phyloP scores from a whole-genome alignment of 768 basidiomycete genomes.

The Gloeostereum incarnatum region DNA sequence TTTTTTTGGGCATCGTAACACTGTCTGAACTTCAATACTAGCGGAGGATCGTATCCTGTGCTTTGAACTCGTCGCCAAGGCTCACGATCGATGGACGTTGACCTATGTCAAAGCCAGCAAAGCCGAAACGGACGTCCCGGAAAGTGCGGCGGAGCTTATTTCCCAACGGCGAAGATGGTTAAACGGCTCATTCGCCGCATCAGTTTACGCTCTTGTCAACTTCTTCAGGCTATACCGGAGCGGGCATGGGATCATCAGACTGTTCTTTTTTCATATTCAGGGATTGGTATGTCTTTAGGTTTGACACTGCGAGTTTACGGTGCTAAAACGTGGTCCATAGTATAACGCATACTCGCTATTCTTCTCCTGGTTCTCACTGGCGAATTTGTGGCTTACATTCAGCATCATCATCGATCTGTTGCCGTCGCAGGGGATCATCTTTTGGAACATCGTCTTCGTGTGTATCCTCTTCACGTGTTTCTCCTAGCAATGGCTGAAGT shows the following conservation, averaged over 20 bases:
- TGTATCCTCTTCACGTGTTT: neutral
- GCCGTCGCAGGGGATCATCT: conserved; percentile 22
- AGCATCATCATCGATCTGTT: conserved; percentile 62
- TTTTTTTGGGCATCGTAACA: neutral
- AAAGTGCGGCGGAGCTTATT: conserved; percentile 63
- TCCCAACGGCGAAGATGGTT: conserved; percentile 72
- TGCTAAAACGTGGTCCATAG: conserved; percentile 16
- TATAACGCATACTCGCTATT: conserved; percentile 54
- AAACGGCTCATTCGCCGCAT: conserved; percentile 70
- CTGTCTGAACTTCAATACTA: conserved; percentile 13
- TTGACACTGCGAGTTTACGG: neutral
- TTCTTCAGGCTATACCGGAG: conserved; percentile 60
- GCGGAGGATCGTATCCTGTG: conserved; percentile 77
- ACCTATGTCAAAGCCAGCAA: conserved; percentile 76
- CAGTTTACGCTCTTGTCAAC: conserved; percentile 59
- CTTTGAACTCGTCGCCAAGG: conserved; percentile 73
- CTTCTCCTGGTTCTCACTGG: conserved; percentile 65
- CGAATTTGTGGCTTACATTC: conserved; percentile 66
- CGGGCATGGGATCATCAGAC: conserved; percentile 57
- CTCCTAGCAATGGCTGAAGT: neutral
- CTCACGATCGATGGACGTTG: conserved; percentile 55
- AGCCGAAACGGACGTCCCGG: conserved; percentile 71
- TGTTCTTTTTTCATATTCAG: conserved; percentile 74
- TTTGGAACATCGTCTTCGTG: conserved; percentile 18
- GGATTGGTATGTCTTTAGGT: conserved; percentile 37